A percentile compares a stretch with the other conserved stretches of the same genome.
These are phyloP conservation scores for Spizellomyces sp. DNA, from an alignment of 192 early-diverging fungal species.

Conservation along the genomic window DNA sequence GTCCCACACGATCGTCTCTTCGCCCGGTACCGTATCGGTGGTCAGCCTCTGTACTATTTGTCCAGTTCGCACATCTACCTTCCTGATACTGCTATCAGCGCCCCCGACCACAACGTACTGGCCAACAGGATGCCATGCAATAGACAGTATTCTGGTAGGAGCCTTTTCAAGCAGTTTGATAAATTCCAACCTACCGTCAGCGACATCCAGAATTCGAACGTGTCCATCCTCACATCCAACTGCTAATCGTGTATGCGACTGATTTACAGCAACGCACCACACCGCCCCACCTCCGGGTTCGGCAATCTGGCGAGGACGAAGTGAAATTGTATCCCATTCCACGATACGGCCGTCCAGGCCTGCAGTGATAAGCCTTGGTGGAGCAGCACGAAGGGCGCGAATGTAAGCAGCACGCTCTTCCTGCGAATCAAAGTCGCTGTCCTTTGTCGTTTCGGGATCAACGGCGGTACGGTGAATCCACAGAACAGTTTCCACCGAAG, in stretches of 20 bases:
- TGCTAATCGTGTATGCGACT: slow-evolving; percentile 64
- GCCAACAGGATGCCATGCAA: slow-evolving; percentile 76
- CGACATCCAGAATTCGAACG: slow-evolving; percentile 85
- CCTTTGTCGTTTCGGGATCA: slow-evolving; percentile 67
- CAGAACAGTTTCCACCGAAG: slow-evolving; percentile 75
- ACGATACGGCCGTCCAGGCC: slow-evolving; percentile 82
- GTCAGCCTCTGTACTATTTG: slow-evolving; percentile 69
- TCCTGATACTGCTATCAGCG: slow-evolving; percentile 76
- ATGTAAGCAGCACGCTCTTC: slow-evolving; percentile 52
- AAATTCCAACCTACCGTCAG: slow-evolving; percentile 64
- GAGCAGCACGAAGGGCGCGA: slow-evolving; percentile 34
- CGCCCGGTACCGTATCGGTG: slow-evolving; percentile 66
- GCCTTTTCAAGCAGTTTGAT: slow-evolving; percentile 70
- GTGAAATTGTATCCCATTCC: slow-evolving; percentile 80
- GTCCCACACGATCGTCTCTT: slow-evolving; percentile 90
- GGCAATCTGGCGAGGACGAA: slow-evolving; percentile 52
- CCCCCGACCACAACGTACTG: slow-evolving; percentile 76
- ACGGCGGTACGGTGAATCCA: slow-evolving; percentile 76
- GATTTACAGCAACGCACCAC: slow-evolving; percentile 88
- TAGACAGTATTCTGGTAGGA: slow-evolving; percentile 74
- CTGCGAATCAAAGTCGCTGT: slow-evolving; percentile 60
- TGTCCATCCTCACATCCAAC: slow-evolving; percentile 93
- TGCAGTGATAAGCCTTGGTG: slow-evolving; percentile 83
- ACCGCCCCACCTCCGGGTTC: slow-evolving; percentile 89
- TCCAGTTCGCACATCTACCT: slow-evolving; percentile 34